phyloP scores from a whole-genome alignment of 768 basidiomycete genomes.

The Leucocoprinus birnbaumii region DNA sequence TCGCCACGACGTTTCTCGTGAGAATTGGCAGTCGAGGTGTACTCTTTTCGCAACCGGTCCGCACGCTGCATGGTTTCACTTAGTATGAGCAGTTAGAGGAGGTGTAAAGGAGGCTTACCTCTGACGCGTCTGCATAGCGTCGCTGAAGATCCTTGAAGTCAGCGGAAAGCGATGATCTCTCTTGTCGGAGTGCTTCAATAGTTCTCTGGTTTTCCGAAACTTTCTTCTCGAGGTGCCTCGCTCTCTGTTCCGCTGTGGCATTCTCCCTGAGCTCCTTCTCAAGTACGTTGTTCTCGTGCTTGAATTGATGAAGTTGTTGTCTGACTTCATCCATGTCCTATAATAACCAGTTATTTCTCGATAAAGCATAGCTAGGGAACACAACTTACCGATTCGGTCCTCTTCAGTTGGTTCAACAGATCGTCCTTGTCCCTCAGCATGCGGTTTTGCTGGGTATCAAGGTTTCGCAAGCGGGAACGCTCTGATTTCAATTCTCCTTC shows the following conservation, averaged over 20 bases:
- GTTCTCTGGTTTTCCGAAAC: slow-evolving; percentile 67
- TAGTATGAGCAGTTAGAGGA: not conserved
- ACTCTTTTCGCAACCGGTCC: slow-evolving; percentile 57
- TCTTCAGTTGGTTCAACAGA: slow-evolving; percentile 58
- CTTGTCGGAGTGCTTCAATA: slow-evolving; percentile 74
- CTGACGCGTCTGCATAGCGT: slow-evolving; percentile 60
- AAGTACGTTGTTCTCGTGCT: slow-evolving; percentile 70
- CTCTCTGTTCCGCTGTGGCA: slow-evolving; percentile 68
- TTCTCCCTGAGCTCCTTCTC: slow-evolving; percentile 78
- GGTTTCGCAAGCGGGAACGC: slow-evolving; percentile 57
- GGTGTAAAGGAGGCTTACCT: slow-evolving; percentile 41
- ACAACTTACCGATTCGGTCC: slow-evolving; percentile 65
- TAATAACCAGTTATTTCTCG: not conserved
- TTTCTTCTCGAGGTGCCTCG: slow-evolving; percentile 61
- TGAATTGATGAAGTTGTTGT: slow-evolving; percentile 61
- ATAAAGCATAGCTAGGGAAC: not conserved
- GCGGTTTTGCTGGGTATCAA: slow-evolving; percentile 62
- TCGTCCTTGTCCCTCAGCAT: slow-evolving; percentile 65
- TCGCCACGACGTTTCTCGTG: slow-evolving; percentile 74
- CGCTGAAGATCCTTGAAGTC: slow-evolving; percentile 77
- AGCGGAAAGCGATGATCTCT: slow-evolving; percentile 62
- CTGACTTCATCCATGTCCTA: slow-evolving; percentile 83
- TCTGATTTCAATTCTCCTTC: slow-evolving; percentile 73
- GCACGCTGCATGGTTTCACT: slow-evolving; percentile 38
- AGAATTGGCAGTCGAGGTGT: slow-evolving; percentile 55